phyloP scores from a whole-genome alignment of 2,329 filamentous ascomycete genomes.

The Thielaviopsis punctulata region DNA sequence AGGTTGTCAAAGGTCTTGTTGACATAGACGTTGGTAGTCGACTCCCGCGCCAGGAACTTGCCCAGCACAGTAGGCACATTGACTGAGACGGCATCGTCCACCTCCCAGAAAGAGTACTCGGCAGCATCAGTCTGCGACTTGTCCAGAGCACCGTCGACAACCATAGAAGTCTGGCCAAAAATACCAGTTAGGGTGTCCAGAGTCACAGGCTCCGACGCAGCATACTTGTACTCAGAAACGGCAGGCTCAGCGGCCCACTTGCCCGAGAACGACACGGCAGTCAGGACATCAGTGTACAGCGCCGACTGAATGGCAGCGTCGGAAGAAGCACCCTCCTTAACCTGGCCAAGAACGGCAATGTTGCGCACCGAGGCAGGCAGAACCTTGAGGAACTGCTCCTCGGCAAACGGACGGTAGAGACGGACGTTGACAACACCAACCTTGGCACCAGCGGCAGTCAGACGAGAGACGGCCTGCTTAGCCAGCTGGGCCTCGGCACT shows the following conservation, averaged over 20 bases:
- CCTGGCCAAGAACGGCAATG: constrained; percentile 79
- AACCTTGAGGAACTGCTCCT: constrained; percentile 76
- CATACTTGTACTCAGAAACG: constrained; percentile 79
- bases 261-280: constrained; percentile 63
- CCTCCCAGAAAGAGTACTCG: constrained; percentile 89
- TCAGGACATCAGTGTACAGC: constrained; percentile 81
- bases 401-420: constrained; percentile 85
- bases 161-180: constrained; percentile 30
- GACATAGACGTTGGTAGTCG: constrained; percentile 41
- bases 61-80: constrained; percentile 45
- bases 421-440: constrained; percentile 83
- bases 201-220: constrained; percentile 43
- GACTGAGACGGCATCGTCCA: constrained; percentile 54
- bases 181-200: constrained; percentile 35
- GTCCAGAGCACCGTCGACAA: constrained; percentile 35
- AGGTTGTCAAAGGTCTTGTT: constrained; percentile 49
- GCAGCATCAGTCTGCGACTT: constrained; percentile 20
- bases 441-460: constrained; percentile 56
- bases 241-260: constrained; percentile 44
- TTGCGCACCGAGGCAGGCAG: constrained; percentile 60
- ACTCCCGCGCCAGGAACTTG: constrained; percentile 52
- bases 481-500: constrained; percentile 78
- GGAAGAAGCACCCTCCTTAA: constrained; percentile 51
- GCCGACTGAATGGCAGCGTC: constrained; percentile 67
- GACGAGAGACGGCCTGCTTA: constrained; percentile 57